phyloP scores from a whole-genome alignment of 2,329 filamentous ascomycete genomes.

The Stemphylium lycopersici region DNA sequence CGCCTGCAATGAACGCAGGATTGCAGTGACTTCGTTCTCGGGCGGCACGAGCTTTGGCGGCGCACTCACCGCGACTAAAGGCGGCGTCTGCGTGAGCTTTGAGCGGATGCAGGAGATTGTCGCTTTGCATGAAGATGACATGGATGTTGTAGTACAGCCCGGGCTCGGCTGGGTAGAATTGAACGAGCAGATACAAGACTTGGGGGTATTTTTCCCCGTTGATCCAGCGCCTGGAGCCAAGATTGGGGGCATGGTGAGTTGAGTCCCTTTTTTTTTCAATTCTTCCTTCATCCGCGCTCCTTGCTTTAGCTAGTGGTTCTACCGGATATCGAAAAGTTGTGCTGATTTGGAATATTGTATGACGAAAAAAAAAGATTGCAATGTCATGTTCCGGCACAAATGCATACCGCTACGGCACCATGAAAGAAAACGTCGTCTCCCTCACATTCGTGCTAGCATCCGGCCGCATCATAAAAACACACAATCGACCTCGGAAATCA shows the following conservation, averaged over 20 bases:
- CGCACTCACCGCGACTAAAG: conserved; percentile 78
- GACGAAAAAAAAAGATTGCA: conserved; percentile 40
- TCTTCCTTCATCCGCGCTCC: too few species aligned
- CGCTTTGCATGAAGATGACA: conserved; percentile 72
- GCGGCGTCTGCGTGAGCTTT: conserved; percentile 86
- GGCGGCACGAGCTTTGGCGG: conserved; percentile 89
- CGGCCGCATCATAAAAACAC: conserved; percentile 84
- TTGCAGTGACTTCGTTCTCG: conserved; percentile 85
- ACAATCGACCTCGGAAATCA: conserved; percentile 84
- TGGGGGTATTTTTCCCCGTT: too few species aligned
- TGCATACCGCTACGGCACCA: conserved; percentile 89
- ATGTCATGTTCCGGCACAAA: conserved; percentile 82
- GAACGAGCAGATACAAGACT: too few species aligned
- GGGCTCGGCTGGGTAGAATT: conserved; percentile 83
- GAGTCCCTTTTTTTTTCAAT: too few species aligned
- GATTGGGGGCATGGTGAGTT: too few species aligned
- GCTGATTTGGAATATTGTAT: too few species aligned
- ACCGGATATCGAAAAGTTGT: too few species aligned
- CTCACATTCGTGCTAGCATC: conserved; percentile 87
- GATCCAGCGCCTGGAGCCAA: too few species aligned
- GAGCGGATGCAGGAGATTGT: conserved; percentile 83
- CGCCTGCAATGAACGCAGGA: conserved; percentile 75
- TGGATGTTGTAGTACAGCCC: conserved; percentile 62
- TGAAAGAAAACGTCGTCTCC: conserved; percentile 88
- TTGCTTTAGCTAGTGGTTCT: too few species aligned